Percentiles rank a stretch among this genome's conserved stretches.
phyloP scores from a whole-genome alignment of 1,139 yeast genomes.

The Pichia sp. region DNA sequence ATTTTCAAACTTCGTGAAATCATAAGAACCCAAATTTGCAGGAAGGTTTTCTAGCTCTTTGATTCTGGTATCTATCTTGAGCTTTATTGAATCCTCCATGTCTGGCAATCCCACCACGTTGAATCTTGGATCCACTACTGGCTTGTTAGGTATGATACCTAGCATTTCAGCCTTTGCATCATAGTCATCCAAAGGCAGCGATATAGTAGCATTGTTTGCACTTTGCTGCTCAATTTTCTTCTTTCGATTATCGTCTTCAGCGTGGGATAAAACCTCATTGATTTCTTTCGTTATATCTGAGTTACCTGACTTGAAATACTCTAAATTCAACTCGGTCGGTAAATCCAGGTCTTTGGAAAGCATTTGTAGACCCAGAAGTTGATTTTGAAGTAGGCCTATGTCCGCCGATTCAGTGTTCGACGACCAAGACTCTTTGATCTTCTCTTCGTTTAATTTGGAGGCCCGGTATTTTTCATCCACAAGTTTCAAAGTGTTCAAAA shows the following conservation, averaged over 20 bases:
- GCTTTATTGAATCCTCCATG: constrained; percentile 49
- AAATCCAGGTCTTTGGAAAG: constrained; percentile 74
- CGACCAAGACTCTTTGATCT: constrained; percentile 22
- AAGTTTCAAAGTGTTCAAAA: constrained; percentile 21
- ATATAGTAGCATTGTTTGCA: not conserved
- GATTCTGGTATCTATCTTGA: constrained; percentile 64
- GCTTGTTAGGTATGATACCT: constrained; percentile 40
- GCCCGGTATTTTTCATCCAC: constrained; percentile 21
- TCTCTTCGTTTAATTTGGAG: constrained; percentile 18
- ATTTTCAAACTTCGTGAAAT: constrained; percentile 47
- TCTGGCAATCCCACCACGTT: constrained; percentile 58
- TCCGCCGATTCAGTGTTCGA: constrained; percentile 37
- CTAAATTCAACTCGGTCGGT: constrained; percentile 41
- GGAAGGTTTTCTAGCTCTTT: constrained; percentile 63
- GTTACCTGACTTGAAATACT: constrained; percentile 16
- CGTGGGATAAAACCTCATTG: not conserved
- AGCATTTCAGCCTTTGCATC: constrained; percentile 32
- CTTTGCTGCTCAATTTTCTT: not conserved
- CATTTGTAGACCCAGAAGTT: constrained; percentile 70
- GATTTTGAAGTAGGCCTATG: constrained; percentile 53
- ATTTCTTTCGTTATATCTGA: not conserved
- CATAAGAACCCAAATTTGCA: constrained; percentile 52
- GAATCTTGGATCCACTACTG: constrained; percentile 61
- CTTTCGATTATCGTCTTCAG: not conserved
- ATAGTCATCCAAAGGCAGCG: constrained; percentile 27